Base-by-base conservation (phyloP, 1,139 yeast species). In the Candida sanyaensis region DNA sequence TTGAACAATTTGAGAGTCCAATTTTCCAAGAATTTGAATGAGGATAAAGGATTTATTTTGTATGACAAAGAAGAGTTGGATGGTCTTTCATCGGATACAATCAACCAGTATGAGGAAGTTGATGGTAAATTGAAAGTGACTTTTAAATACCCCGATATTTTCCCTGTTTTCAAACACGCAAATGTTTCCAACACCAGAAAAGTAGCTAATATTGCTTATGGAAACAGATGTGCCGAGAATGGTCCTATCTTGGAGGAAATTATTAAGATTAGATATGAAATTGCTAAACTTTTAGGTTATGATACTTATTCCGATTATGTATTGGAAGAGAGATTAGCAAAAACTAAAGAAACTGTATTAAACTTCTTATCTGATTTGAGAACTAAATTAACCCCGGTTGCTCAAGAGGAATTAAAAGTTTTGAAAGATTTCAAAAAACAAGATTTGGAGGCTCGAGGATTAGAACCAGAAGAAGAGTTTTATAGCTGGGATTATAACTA, bases 261-360 rank as follows among this genome's bases (percentile, higher is more conserved):
- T 28, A 77, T 88, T 46, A 68, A 74, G 54, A 59, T 84, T 45
- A 78, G 96, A 59, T 79, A 77, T 43, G 69, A 85, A 57, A 66
- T 86, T 49, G 91, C 95, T 1, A 64, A 77, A 45, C 53, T 80
- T 13, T 71, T 88, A 58, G 95, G 90, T 9, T 88, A 86, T 65
- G 65, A 77, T 26, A 80, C 79, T 47, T 89, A 77, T 63, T 81
- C 95, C 1, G 86, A 84, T 48, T 87, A 78, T 59, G 78, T 83
- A 23, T 73, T 89, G 53, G 93, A 87, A 54, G 87, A 83, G 45
- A 79, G 90, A 62, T 86, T 88, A 92, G 96, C 96, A 41, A 85
- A 87, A 61, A 75, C 70, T 31, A 80, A 85, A 37, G 72, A 73
- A 32, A 79, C 73, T 28, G 96, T 88, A 8, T 60, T 77, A 57